Evolutionary conservation across 495 filamentous ascomycete species (phyloP).

Genomic region (Aspergillus mulundensis): DNA sequence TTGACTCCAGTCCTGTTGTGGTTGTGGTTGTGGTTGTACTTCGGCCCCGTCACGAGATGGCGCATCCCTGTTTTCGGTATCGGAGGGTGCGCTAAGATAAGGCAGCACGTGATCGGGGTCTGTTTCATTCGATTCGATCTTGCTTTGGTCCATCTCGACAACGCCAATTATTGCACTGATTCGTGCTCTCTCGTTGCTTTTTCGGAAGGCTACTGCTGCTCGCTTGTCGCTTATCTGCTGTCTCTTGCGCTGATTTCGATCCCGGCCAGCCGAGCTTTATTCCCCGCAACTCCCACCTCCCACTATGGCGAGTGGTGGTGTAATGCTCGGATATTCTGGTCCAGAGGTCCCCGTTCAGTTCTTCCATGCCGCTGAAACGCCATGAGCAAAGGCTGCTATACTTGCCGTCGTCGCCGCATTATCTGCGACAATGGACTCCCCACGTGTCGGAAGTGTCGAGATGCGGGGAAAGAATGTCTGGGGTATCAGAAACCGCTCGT

Average conservation of each 20-base stretch:
- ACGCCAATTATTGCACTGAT: too few relatives aligned
- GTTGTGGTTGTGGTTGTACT: background rate
- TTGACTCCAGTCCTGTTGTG: conserved; percentile 6
- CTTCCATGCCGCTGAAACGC: conserved; percentile 5
- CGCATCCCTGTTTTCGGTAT: too few relatives aligned
- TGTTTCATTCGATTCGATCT: background rate
- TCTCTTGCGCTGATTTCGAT: conserved; percentile 5
- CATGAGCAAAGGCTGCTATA: conserved; percentile 50
- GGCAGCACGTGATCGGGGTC: conserved; percentile 2
- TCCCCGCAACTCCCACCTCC: background rate
- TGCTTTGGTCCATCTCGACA: background rate
- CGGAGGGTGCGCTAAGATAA: too few relatives aligned
- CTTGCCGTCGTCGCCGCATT: conserved; percentile 47
- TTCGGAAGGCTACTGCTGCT: background rate
- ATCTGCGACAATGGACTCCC: conserved; percentile 60
- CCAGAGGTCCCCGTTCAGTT: conserved; percentile 13
- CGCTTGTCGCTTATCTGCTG: background rate
- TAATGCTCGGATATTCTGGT: conserved; percentile 15
- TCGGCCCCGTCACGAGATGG: conserved; percentile 5
- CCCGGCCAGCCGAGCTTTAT: background rate
- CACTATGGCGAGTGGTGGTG: conserved; percentile 21
- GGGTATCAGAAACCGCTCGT: conserved; percentile 56
- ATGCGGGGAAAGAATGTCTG: conserved; percentile 58
- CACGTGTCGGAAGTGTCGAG: conserved; percentile 58
- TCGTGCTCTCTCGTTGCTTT: conserved; percentile 6